phyloP scores from a whole-genome alignment of 116 monocot genomes.

The Zostera marina region DNA sequence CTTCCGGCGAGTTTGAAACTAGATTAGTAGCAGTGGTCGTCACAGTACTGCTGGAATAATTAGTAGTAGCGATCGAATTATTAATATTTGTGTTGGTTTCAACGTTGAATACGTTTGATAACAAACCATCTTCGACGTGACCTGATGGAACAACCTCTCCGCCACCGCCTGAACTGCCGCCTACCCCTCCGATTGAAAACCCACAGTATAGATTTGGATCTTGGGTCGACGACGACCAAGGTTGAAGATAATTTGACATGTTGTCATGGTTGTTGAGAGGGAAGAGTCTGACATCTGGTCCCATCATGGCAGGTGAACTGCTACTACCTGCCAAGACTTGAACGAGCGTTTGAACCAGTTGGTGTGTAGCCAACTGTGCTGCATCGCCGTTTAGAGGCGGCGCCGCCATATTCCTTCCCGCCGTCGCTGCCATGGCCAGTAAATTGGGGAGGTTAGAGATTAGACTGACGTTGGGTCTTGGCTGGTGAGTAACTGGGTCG shows the following conservation, averaged over 20 bases:
- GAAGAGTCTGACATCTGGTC: neutral
- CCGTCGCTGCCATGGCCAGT: constrained; percentile 7
- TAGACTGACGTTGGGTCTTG: constrained; percentile 17
- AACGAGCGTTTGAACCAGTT: constrained; percentile 17
- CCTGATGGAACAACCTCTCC: neutral
- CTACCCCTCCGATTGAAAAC: too few relatives aligned
- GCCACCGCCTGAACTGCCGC: neutral
- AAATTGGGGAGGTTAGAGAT: constrained; percentile 13
- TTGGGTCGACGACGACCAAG: neutral
- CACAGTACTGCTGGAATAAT: neutral
- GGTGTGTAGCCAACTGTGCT: constrained; percentile 18
- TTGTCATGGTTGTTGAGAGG: neutral
- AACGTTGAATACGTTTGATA: neutral
- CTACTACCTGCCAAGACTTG: constrained; percentile 8
- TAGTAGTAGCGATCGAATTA: neutral
- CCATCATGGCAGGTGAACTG: neutral
- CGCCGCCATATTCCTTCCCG: too few relatives aligned
- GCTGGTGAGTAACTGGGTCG: constrained; percentile 38
- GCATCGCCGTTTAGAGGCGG: constrained; percentile 14
- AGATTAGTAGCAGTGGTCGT: neutral
- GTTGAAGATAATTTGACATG: neutral
- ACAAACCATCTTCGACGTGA: too few relatives aligned
- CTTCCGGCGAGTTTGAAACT: neutral
- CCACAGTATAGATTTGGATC: neutral
- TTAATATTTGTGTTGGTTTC: neutral